phyloP scores from a whole-genome alignment of 768 basidiomycete genomes.

The Suillus clintonianus region DNA sequence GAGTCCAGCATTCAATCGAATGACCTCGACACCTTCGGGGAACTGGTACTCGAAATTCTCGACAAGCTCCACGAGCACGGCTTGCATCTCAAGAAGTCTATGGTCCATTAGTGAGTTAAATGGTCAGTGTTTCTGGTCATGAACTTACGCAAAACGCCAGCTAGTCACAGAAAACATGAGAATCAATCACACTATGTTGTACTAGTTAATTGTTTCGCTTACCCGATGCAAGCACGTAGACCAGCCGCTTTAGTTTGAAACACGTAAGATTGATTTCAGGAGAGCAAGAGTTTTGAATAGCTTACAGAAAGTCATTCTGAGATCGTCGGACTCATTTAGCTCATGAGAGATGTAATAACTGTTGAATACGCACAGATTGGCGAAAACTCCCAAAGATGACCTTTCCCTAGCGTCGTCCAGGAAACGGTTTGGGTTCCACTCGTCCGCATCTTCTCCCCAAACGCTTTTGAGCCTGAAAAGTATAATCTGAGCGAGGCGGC shows the following conservation, averaged over 20 bases:
- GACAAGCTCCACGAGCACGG: constrained; percentile 34
- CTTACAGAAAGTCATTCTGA: constrained; percentile 15
- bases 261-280: not conserved
- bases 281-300: not conserved
- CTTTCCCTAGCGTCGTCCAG: constrained; percentile 7
- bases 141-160: constrained; percentile 15
- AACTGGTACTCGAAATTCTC: constrained; percentile 37
- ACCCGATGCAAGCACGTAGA: constrained; percentile 12
- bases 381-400: constrained; percentile 7
- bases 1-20: constrained; percentile 30
- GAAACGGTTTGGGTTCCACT: constrained; percentile 21
- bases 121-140: not conserved
- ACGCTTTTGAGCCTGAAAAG: constrained; percentile 8
- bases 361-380: constrained; percentile 11
- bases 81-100: constrained; percentile 36
- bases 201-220: not conserved
- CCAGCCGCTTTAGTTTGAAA: constrained; percentile 8
- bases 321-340: not conserved
- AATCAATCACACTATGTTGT: not conserved
- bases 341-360: not conserved
- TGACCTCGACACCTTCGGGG: constrained; percentile 32
- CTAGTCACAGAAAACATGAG: not conserved
- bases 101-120: constrained; percentile 3
- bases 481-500: not conserved
- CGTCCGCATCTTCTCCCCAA: constrained; percentile 23